These are phyloP conservation scores for Pestalotiopsis sp. DNA, from an alignment of 2,329 filamentous ascomycete species.

Conservation along the genomic window DNA sequence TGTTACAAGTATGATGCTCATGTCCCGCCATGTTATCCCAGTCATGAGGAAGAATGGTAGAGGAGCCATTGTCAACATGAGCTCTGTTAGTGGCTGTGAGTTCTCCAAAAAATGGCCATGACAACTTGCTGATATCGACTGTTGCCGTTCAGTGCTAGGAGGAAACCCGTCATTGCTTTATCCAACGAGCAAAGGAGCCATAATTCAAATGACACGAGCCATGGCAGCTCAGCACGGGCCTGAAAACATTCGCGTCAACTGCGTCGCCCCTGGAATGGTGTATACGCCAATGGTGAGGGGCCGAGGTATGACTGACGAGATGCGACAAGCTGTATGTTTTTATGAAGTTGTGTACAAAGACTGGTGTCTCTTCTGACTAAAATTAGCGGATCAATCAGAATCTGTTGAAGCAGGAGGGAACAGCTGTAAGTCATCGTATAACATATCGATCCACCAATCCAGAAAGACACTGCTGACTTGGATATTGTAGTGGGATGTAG, in stretches of 20 bases:
- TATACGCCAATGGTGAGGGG: slow-evolving; percentile 30
- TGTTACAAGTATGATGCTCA: slow-evolving; percentile 39
- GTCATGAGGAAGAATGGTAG: slow-evolving; percentile 35
- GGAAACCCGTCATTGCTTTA: slow-evolving; percentile 33
- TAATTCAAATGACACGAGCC: slow-evolving; percentile 26
- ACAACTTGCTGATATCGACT: not conserved
- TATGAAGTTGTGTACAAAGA: not conserved
- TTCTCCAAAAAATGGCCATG: not conserved
- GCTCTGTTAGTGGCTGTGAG: slow-evolving; percentile 34
- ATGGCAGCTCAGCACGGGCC: slow-evolving; percentile 24
- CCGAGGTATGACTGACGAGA: slow-evolving; percentile 30
- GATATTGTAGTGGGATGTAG: slow-evolving; percentile 26
- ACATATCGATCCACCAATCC: not conserved
- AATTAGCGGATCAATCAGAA: slow-evolving; percentile 27
- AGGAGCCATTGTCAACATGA: slow-evolving; percentile 40
- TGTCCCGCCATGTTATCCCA: slow-evolving; percentile 33
- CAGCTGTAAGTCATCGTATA: not conserved
- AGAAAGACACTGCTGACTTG: not conserved
- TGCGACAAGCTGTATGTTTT: slow-evolving; percentile 20
- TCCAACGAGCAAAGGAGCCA: slow-evolving; percentile 36
- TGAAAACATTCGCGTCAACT: slow-evolving; percentile 24
- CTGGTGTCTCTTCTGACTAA: not conserved
- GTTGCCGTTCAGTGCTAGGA: slow-evolving; percentile 15
- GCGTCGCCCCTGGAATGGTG: slow-evolving; percentile 29
- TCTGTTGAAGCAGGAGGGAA: slow-evolving; percentile 28